These are phyloP conservation scores for Boletus barrowsii DNA, from an alignment of 768 basidiomycete genomes.

Conservation along the genomic window DNA sequence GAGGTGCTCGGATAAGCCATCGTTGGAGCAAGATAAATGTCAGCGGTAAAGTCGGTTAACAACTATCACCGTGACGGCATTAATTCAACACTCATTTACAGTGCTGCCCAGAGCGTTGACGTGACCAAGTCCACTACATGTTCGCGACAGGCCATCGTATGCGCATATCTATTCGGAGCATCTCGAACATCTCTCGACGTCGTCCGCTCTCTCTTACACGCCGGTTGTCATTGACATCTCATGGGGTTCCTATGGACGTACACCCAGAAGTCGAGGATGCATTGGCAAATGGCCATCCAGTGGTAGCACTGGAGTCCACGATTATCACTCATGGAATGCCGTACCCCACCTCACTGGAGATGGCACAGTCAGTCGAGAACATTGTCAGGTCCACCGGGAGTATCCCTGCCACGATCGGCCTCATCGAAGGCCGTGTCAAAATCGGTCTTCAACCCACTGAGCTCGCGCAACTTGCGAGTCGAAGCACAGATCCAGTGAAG, in stretches of 20 bases:
- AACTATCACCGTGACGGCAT: too few species aligned
- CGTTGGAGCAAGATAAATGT: background rate
- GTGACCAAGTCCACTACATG: conserved; percentile 4
- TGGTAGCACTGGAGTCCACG: conserved; percentile 91
- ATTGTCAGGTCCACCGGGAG: conserved; percentile 73
- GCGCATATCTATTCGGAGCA: background rate
- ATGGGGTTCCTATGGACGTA: conserved; percentile 53
- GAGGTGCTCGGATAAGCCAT: conserved; percentile 29
- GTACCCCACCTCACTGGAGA: conserved; percentile 69
- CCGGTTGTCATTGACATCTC: background rate
- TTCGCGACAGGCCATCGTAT: conserved; percentile 9
- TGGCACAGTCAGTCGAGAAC: conserved; percentile 66
- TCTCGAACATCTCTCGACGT: conserved; percentile 5
- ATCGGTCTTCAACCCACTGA: conserved; percentile 71
- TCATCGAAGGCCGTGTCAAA: conserved; percentile 81
- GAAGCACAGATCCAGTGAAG: conserved; percentile 48
- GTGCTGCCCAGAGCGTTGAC: too few species aligned
- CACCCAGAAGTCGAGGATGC: conserved; percentile 86
- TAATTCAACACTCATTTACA: too few species aligned
- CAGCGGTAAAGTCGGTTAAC: background rate
- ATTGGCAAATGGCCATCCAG: conserved; percentile 55
- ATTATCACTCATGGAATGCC: conserved; percentile 93
- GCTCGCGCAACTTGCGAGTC: conserved; percentile 65
- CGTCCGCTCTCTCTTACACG: conserved; percentile 2
- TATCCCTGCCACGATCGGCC: conserved; percentile 88